Evolutionary conservation across 305 asterid species (phyloP), one percentile per base, ranked within the genome.

Genomic region (Caryopteris hybrid): DNA sequence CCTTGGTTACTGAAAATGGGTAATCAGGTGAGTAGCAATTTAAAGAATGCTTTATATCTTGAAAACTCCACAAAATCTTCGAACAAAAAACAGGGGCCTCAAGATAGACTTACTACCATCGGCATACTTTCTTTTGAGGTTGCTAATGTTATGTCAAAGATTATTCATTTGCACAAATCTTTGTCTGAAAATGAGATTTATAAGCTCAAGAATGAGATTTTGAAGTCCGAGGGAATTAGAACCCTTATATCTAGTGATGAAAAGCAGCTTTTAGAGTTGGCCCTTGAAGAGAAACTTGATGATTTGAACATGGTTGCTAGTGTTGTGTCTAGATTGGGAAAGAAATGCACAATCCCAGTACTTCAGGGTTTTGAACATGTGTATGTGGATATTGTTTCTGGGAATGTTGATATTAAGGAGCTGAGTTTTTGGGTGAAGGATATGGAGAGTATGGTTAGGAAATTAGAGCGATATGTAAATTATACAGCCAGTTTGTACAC

Each of bases 61-160:
- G 95, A 93, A 25, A 87, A 75, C 70, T 78, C 88, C 13, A 69
- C 84, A 20, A 86, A 80, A 57, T 74, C 80, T 2, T 69, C 82
- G 34, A 71, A 39, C 3, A 84, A 79, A 29, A 85, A 78, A 71
- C 66, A 62, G 46, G 64, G 66, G 12, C 62, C 76, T 3, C 81
- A 69, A 62, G 89, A 80, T 56, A 84, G 81, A 31, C 80, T 75
- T 11, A 45, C 69, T 25, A n/a, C n/a, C n/a, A 72, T 94, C 41
- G 98, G 98, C 2, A 94, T 94, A 65, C 83, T 94, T 8, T 91
- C 97, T n/a, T 94, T 94, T 71, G 97, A 94, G 77, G 96, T 91
- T 61, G 97, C 97, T 75, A 94, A 89, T 80, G 83, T 91, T 46
- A 89, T 94, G 98, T 89, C 96, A 60, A 94, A 86, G 76, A 78